Conservation (phyloP, 2,329 filamentous ascomycete species). For the Hymenoscyphus infarciens region DNA sequence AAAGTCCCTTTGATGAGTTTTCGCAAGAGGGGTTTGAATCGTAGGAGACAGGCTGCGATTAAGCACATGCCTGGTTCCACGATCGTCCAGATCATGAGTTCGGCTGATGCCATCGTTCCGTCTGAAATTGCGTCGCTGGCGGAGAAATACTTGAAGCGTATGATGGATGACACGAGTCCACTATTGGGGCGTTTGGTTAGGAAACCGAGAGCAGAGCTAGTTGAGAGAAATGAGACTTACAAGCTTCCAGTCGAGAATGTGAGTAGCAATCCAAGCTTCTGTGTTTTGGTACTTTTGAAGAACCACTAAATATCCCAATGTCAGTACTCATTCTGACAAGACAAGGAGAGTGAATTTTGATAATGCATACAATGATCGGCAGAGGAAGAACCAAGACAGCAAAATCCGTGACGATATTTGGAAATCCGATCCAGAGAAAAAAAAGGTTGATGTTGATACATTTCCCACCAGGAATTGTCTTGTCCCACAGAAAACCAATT, state of each 20-base stretch:
- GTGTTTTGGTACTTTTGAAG: conserved; percentile 3
- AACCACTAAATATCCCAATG: not conserved
- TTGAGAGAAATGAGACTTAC: conserved; percentile 1
- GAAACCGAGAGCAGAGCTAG: not conserved
- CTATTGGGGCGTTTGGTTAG: not conserved
- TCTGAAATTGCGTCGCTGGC: conserved; percentile 2
- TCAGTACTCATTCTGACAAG: not conserved
- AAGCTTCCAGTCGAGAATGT: conserved; percentile 3
- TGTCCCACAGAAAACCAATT: not conserved
- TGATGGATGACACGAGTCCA: conserved; percentile 6
- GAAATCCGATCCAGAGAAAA: conserved; percentile 6
- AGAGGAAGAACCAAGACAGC: conserved; percentile 10
- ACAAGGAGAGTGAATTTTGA: not conserved
- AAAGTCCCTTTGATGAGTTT: not conserved
- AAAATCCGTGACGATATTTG: conserved; percentile 12
- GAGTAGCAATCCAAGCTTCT: conserved; percentile 4
- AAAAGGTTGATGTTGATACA: conserved; percentile 3
- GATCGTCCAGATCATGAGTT: conserved; percentile 12
- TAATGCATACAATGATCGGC: not conserved
- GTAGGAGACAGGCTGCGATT: conserved; percentile 10
- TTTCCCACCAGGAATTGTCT: not conserved
- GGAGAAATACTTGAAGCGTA: conserved; percentile 10
- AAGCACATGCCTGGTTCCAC: conserved; percentile 11
- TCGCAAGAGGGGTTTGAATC: conserved; percentile 6
- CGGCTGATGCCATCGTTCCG: conserved; percentile 1